Evolutionary conservation across 495 filamentous ascomycete species (phyloP), one percentile per base, ranked within the genome.

Genomic region (Platismatia glauca): DNA sequence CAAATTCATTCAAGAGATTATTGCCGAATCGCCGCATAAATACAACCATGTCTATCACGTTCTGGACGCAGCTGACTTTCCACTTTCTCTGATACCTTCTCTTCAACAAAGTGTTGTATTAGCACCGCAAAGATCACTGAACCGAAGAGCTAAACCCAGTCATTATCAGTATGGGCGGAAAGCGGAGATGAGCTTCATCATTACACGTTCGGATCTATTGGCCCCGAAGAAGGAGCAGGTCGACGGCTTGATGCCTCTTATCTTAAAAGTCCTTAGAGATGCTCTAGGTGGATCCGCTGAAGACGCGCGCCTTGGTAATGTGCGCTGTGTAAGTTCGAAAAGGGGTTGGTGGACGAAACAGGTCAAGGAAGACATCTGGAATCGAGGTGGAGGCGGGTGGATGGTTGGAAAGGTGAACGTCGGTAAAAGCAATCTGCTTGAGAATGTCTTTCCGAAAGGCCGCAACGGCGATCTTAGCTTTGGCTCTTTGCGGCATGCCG

Each of bases 331-430:
- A 18, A 95, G 90, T 71, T 82, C 91, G 15, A 88, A 89, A 63
- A 77, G 87, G 61, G 80, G 81, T 24, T 96, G 92, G 92, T 95
- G 91, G 91, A 96, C 88, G 0, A 88, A 82, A 66, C 76, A 87
- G 44, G 75, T 96, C 64, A 96, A 91, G 72, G 88, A 95, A 68
- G 84, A 90, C 34, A 89, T 96, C 55, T 87, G 80, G 74, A 75
- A 84, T 39, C 83, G 89, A 44, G 89, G 87, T 12, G 91, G 93
- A 4, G 95, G 87, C 7, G 82, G 89, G n/a, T 99, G 94, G 94
- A 85, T 99, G 78, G 89, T 97, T 31, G 94, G 95, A n/a, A 96
- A 92, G 68, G 90, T 87, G 58, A 99, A 99, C 70, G 94, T 97
- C 33, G 94, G 94, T 18, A 99, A 99, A 73, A 96, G 91, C 70